Conservation (phyloP, 2,329 filamentous ascomycete species). For the Trichoderma semiorbis region DNA sequence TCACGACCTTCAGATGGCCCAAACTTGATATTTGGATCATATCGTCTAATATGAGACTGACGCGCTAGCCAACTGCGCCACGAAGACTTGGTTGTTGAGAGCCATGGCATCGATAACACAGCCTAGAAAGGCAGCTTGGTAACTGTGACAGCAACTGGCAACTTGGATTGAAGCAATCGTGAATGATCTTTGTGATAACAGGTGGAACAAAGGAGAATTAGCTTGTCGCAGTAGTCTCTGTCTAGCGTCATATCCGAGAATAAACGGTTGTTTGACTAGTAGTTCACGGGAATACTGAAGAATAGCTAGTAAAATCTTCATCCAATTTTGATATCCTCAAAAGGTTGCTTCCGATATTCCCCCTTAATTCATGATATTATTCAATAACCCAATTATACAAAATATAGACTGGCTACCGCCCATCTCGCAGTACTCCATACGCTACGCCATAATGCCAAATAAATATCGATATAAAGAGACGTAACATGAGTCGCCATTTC, state of each 20-base stretch:
- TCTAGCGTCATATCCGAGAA: background rate
- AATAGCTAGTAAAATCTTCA: background rate
- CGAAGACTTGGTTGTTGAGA: slow-evolving; percentile 13
- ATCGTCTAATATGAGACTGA: slow-evolving; percentile 18
- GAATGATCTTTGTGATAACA: background rate
- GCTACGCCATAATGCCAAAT: background rate
- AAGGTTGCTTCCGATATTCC: background rate
- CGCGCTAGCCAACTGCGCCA: slow-evolving; percentile 18
- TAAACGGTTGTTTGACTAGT: background rate
- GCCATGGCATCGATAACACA: background rate
- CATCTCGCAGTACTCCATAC: background rate
- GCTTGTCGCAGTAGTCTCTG: background rate
- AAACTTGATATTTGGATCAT: slow-evolving; percentile 28
- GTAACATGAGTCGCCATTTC: slow-evolving; percentile 20
- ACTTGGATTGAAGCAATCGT: background rate
- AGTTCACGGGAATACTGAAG: background rate
- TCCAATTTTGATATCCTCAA: background rate
- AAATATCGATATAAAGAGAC: background rate
- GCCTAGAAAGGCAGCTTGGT: background rate
- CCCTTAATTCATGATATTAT: background rate
- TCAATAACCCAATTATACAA: background rate
- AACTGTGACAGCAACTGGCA: background rate
- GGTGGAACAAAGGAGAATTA: background rate
- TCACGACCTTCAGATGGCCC: slow-evolving; percentile 44
- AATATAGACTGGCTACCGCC: background rate